These are phyloP conservation scores for Trichoderma sp. DNA, from an alignment of 2,329 filamentous ascomycete species.

Conservation along the genomic window DNA sequence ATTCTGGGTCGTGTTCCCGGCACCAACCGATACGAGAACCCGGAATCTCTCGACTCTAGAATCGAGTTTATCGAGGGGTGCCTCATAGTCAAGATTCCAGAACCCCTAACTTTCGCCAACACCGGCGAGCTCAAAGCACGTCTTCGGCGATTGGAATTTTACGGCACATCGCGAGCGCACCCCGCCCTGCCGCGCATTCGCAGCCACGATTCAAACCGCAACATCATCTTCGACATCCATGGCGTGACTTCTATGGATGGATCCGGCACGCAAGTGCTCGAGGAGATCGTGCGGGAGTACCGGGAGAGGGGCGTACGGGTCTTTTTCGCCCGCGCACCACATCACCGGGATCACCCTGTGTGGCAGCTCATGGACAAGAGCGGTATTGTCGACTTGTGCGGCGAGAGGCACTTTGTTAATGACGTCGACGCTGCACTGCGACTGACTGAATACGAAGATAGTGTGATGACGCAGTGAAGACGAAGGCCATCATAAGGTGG, in stretches of 20 bases:
- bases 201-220: slow-evolving; percentile 77
- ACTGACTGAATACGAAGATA: slow-evolving; percentile 72
- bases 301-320: slow-evolving; percentile 73
- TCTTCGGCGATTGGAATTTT: slow-evolving; percentile 79
- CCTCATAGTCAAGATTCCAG: slow-evolving; percentile 95
- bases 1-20: slow-evolving; percentile 89
- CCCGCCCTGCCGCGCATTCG: slow-evolving; percentile 83
- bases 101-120: slow-evolving; percentile 95
- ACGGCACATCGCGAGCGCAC: slow-evolving; percentile 83
- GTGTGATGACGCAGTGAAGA: slow-evolving; percentile 27
- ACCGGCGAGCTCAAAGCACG: slow-evolving; percentile 88
- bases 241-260: slow-evolving; percentile 96
- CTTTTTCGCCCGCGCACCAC: slow-evolving; percentile 66
- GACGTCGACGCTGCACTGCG: slow-evolving; percentile 83
- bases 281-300: slow-evolving; percentile 84
- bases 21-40: slow-evolving; percentile 83
- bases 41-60: slow-evolving; percentile 68
- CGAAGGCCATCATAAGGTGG: not conserved
- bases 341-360: slow-evolving; percentile 53
- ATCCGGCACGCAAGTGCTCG: slow-evolving; percentile 86
- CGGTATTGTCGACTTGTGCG: slow-evolving; percentile 82
- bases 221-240: slow-evolving; percentile 95
- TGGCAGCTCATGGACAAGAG: slow-evolving; percentile 73
- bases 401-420: slow-evolving; percentile 73
- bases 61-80: slow-evolving; percentile 91